Evolutionary conservation across 768 basidiomycete genomes (phyloP), one percentile per base, ranked within the genome.

Genomic region (Calvatia gigantea): DNA sequence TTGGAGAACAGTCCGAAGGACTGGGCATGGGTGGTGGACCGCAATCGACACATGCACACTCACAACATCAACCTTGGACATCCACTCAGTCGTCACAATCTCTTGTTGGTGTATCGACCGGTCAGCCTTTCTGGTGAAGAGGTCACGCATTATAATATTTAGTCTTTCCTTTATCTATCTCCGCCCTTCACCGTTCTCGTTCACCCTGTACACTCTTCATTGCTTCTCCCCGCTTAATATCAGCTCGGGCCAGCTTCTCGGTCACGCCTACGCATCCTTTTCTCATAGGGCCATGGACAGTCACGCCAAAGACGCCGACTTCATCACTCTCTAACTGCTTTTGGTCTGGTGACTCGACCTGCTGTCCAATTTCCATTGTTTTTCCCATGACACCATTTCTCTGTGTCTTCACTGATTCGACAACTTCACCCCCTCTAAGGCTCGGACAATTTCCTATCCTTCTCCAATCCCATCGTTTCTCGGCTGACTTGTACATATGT

Each of bases 81-180:
- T 47, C 54, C 17, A 38, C 37, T n/a, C 54, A 55, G 21, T 37
- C 45, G 28, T 33, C 43, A 37, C 45, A 37, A 29, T 17, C 54
- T 15, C 54, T 54, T 44, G 52, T 55, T 29, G 53, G 44, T 23
- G 53, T 46, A 27, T 15, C 53, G 17, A n/a, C 54, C 21, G 44
- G 37, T n/a, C 54, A 55, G 32, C 33, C 33, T 14, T 55, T 46
- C n/a, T 55, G 54, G 54, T 55, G 37, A 32, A 31, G 44, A 46
- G 7, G 33, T n/a, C 27, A 27, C 25, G 33, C 23, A 19, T 35
- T 46, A 33, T 48, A 32, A 48, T 31, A 31, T 38, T 9, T 12
- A 29, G 14, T 46, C 28, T 19, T 28, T 32, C 15, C 11, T 29
- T 28, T 39, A 21, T 38, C 31, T 17, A 37, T 14, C 25, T 44